Conservation (phyloP, 495 filamentous ascomycete genomes). For the Hypomontagnella submonticulosa region DNA sequence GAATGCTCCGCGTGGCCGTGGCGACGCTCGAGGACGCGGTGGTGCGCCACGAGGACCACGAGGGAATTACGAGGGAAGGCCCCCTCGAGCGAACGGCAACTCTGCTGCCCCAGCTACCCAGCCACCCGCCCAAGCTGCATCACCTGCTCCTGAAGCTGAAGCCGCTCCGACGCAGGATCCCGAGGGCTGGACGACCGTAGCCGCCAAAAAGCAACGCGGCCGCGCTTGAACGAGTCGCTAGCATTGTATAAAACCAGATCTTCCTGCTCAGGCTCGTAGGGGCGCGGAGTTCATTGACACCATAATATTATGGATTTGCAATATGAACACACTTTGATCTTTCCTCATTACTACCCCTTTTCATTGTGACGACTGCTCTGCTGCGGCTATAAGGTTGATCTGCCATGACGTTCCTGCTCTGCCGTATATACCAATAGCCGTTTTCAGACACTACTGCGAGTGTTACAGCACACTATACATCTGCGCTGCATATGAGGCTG, state of each 20-base stretch:
- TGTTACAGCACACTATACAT: conserved; percentile 4
- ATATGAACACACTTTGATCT: conserved; percentile 36
- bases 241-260: conserved; percentile 44
- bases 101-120: conserved; percentile 41
- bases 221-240: conserved; percentile 34
- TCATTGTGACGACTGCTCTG: conserved; percentile 35
- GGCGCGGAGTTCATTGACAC: conserved; percentile 35
- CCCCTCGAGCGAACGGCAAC: conserved; percentile 59
- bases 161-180: conserved; percentile 61
- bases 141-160: conserved; percentile 37
- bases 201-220: conserved; percentile 57
- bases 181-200: conserved; percentile 83
- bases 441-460: conserved; percentile 5
- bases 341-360: conserved; percentile 18
- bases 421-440: conserved; percentile 30
- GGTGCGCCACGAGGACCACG: conserved; percentile 58
- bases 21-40: conserved; percentile 51
- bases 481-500: conserved; percentile 4
- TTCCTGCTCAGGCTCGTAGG: conserved; percentile 37
- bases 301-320: conserved; percentile 39
- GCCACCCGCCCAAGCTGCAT: conserved; percentile 48
- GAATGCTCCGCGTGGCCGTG: conserved; percentile 47
- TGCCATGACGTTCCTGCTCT: conserved; percentile 11
- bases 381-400: conserved; percentile 17
- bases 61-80: conserved; percentile 52